Evolutionary conservation across 2,329 filamentous ascomycete species (phyloP), one percentile per base, ranked within the genome.

Genomic region (Moelleriella libera): DNA sequence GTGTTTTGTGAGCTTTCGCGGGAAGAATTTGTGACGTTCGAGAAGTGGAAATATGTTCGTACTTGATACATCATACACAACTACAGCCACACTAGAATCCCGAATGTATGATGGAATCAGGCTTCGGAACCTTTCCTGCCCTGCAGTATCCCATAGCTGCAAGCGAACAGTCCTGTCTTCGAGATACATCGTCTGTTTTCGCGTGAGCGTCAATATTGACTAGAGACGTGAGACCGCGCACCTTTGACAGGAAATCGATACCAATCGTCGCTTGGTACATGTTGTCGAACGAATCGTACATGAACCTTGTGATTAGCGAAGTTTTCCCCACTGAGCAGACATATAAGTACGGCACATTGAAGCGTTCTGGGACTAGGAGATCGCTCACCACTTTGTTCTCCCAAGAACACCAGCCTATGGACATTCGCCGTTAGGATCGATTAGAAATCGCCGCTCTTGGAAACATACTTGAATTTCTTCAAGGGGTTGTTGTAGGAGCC

Each of bases 231-330:
- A 30, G n/a, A 29, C 7, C 4, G 29, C 58, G 64, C 74, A 86
- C 88, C 83, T 98, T 98, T 61, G 89, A 96, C 56, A 98, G 80
- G 64, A 98, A 98, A 70, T 98, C 92, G 71, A 98, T 98, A 62
- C 92, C 92, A 63, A 98, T 97, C 40, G 92, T 98, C 49, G 92
- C 92, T 70, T 98, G 92, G 72, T 98, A 98, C 76, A 90, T 97
- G 71, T 94, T 96, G 75, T 98, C 92, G 74, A 98, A 98, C 44
- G 92, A 97, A 69, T 98, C 92, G 76, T 98, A 98, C 92, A 98
- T 98, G 75, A 98, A 98, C 54, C 92, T 83, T 55, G 92, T 98
- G 66, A 98, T 98, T 59, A 98, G 72, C 52, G 92, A 98, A 32
- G 92, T 98, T 74, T 98, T 98, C 64, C 92, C 92, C 59, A 98